phyloP scores from a whole-genome alignment of 345 rosid species.

The Brassica juncea region DNA sequence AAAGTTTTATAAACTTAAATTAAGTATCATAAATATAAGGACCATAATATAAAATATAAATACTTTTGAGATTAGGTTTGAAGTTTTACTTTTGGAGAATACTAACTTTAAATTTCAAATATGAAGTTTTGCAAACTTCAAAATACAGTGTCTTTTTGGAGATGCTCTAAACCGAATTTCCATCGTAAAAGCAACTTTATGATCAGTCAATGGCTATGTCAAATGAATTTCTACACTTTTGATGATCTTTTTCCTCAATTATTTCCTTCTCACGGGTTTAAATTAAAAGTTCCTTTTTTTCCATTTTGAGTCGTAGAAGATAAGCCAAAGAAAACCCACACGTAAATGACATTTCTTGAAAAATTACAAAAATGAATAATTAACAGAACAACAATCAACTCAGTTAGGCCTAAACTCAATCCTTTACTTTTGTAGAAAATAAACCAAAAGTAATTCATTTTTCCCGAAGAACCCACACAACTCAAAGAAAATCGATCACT shows the following conservation, averaged over 20 bases:
- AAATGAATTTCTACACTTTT: not conserved
- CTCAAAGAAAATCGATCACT: not conserved
- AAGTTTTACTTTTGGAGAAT: too few relatives aligned
- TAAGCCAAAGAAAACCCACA: slow-evolving; percentile 12
- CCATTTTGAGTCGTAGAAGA: slow-evolving; percentile 22
- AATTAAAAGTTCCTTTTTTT: not conserved
- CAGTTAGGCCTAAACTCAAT: not conserved
- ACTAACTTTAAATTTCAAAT: too few relatives aligned
- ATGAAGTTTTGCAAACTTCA: too few relatives aligned
- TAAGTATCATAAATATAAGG: too few relatives aligned
- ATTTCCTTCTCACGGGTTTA: slow-evolving; percentile 7
- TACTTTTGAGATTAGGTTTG: too few relatives aligned
- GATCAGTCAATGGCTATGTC: slow-evolving; percentile 14
- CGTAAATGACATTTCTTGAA: not conserved
- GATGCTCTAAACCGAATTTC: not conserved
- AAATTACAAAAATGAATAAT: not conserved
- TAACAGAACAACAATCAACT: not conserved
- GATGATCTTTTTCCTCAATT: not conserved
- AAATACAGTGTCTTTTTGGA: too few relatives aligned
- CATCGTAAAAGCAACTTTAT: not conserved
- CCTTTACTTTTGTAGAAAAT: slow-evolving; percentile 1
- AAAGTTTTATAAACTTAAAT: too few relatives aligned
- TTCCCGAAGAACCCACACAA: not conserved
- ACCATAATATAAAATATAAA: too few relatives aligned
- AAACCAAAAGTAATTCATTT: not conserved